phyloP scores from a whole-genome alignment of 1,139 yeast genomes.

The Entelexis sorbosivorans region DNA sequence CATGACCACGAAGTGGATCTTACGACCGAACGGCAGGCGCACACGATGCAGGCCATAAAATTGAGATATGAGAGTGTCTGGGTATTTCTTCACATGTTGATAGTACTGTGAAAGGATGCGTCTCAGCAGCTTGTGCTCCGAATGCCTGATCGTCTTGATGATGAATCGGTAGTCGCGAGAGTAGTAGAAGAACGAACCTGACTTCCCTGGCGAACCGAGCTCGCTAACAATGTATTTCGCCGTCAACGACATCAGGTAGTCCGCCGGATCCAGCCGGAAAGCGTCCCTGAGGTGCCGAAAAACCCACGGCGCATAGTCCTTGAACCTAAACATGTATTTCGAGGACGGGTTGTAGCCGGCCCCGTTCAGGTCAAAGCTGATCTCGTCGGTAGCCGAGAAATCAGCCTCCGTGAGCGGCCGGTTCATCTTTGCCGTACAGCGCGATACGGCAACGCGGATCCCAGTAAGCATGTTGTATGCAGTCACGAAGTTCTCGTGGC shows the following conservation, averaged over 20 bases:
- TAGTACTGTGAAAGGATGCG: slow-evolving; percentile 67
- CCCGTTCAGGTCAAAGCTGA: slow-evolving; percentile 80
- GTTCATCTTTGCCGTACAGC: slow-evolving; percentile 75
- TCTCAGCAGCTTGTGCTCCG: slow-evolving; percentile 80
- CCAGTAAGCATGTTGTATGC: slow-evolving; percentile 98
- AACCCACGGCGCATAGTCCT: slow-evolving; percentile 92
- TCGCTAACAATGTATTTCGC: slow-evolving; percentile 88
- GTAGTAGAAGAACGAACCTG: slow-evolving; percentile 92
- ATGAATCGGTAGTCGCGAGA: slow-evolving; percentile 88
- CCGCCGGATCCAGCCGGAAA: slow-evolving; percentile 91
- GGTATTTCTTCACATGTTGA: slow-evolving; percentile 68
- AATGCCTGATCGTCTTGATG: slow-evolving; percentile 88
- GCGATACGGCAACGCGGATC: slow-evolving; percentile 83
- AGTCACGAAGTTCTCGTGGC: slow-evolving; percentile 84
- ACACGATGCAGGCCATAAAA: slow-evolving; percentile 92
- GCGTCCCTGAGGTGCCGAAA: slow-evolving; percentile 70
- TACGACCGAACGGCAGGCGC: slow-evolving; percentile 75
- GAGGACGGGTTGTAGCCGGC: slow-evolving; percentile 86
- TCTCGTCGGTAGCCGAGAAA: slow-evolving; percentile 59
- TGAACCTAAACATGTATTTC: slow-evolving; percentile 89
- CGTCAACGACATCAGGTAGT: slow-evolving; percentile 81
- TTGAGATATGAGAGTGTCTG: slow-evolving; percentile 82
- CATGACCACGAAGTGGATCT: slow-evolving; percentile 92
- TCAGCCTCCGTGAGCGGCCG: slow-evolving; percentile 59
- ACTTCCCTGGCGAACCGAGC: slow-evolving; percentile 91